Evolutionary conservation across 345 rosid genomes (phyloP).

Genomic region (Citrus unshiu): DNA sequence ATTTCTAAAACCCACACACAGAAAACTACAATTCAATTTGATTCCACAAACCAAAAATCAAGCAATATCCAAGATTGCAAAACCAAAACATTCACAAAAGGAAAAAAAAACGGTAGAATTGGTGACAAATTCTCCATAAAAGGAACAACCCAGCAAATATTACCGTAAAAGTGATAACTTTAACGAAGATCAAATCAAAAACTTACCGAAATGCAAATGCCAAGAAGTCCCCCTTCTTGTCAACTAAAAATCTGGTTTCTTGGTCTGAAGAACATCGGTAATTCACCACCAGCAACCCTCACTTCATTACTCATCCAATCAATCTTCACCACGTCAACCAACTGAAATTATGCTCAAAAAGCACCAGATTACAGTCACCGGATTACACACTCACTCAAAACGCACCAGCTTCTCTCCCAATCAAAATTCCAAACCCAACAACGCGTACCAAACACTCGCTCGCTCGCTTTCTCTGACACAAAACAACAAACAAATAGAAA

Average conservation of each 20-base stretch:
- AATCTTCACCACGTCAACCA: background rate
- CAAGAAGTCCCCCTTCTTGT: constrained; percentile 27
- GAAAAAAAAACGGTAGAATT: background rate
- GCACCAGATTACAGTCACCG: background rate
- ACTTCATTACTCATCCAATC: constrained; percentile 7
- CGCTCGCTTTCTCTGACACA: background rate
- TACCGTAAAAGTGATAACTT: background rate
- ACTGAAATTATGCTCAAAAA: constrained; percentile 1
- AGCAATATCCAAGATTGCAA: constrained; percentile 12
- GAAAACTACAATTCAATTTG: background rate
- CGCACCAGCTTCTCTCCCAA: background rate
- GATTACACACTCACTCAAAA: background rate
- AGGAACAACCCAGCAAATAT: background rate
- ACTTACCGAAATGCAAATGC: constrained; percentile 38
- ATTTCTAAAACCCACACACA: background rate
- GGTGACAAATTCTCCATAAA: background rate
- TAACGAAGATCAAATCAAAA: constrained; percentile 1
- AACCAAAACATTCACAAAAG: background rate
- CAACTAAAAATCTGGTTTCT: constrained; percentile 19
- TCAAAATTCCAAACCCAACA: background rate
- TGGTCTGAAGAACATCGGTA: constrained; percentile 11
- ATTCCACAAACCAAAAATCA: background rate
- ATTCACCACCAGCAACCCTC: background rate
- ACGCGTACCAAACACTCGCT: background rate
- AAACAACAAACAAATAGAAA: background rate